Evolutionary conservation across 2,329 filamentous ascomycete genomes (phyloP).

Genomic region (Fusarium nelsonii): DNA sequence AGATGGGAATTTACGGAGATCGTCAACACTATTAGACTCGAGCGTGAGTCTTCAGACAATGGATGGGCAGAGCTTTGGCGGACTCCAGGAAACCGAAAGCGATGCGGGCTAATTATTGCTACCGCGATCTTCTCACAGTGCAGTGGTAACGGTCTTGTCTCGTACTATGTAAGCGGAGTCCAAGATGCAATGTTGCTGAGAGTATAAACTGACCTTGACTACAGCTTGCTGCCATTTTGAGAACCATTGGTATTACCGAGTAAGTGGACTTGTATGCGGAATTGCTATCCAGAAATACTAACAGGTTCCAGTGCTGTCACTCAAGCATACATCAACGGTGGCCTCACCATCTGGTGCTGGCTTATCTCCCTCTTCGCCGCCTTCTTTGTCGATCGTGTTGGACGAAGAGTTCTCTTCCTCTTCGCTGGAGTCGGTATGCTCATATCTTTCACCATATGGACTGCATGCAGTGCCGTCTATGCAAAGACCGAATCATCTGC

Average conservation of each 20-base stretch:
- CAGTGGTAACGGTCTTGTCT: constrained; percentile 43
- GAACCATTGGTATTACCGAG: constrained; percentile 45
- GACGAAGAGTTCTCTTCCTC: constrained; percentile 41
- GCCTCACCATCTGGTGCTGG: constrained; percentile 45
- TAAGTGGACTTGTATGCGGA: neutral
- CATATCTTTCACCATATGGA: constrained; percentile 43
- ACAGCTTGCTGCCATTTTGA: constrained; percentile 40
- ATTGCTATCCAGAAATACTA: fast-evolving
- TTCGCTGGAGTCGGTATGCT: constrained; percentile 44
- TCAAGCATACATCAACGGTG: constrained; percentile 45
- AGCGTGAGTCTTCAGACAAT: constrained; percentile 23
- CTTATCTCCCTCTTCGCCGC: constrained; percentile 41
- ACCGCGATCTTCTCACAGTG: constrained; percentile 43
- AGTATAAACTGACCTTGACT: neutral
- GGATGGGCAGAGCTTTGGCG: constrained; percentile 40
- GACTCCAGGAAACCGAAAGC: constrained; percentile 42
- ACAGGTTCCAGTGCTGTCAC: constrained; percentile 29
- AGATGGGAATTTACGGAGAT: constrained; percentile 41
- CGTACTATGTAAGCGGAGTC: constrained; percentile 38
- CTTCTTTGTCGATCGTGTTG: constrained; percentile 45
- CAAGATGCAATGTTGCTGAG: fast-evolving
- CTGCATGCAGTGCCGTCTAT: constrained; percentile 43
- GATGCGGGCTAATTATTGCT: constrained; percentile 40
- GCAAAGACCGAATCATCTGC: constrained; percentile 37
- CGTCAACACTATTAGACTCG: constrained; percentile 36